A percentile compares a stretch with the other conserved stretches of the same genome.
Conservation (phyloP, 352 stramenopile genomes). For the Salisapilia sapeloensis region DNA sequence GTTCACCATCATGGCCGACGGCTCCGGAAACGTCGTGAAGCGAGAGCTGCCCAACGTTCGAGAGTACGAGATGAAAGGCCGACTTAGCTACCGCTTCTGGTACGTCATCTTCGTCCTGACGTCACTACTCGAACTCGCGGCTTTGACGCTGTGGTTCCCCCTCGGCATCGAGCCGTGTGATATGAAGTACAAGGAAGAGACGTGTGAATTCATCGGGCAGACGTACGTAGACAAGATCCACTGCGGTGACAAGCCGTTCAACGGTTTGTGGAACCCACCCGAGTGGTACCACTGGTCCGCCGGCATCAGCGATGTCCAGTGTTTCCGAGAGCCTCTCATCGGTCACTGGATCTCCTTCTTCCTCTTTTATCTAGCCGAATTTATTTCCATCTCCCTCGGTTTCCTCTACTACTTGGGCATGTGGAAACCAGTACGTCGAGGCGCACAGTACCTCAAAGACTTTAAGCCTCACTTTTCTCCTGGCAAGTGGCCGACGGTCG, state of each 20-base stretch:
- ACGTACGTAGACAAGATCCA: constrained; percentile 19
- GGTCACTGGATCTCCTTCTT: constrained; percentile 58
- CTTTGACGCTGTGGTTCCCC: constrained; percentile 28
- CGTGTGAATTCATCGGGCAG: constrained; percentile 37
- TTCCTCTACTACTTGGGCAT: constrained; percentile 64
- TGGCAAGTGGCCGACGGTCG: constrained; percentile 57
- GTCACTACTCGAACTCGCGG: constrained; percentile 30
- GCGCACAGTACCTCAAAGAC: constrained; percentile 40
- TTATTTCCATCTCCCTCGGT: constrained; percentile 51
- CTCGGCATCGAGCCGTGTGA: constrained; percentile 50
- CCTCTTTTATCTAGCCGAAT: constrained; percentile 49
- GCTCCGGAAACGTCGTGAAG: constrained; percentile 57
- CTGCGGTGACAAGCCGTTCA: constrained; percentile 43
- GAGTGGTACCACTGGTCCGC: constrained; percentile 48
- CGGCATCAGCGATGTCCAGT: constrained; percentile 35
- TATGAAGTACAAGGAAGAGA: constrained; percentile 26
- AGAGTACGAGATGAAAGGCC: constrained; percentile 62
- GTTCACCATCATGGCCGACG: constrained; percentile 53
- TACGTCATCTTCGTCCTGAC: constrained; percentile 61
- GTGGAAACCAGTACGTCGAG: constrained; percentile 61
- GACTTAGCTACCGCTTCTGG: constrained; percentile 45
- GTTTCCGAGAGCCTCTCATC: constrained; percentile 37
- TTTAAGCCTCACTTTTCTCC: constrained; percentile 54
- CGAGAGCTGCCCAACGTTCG: constrained; percentile 64
- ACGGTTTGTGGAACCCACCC: constrained; percentile 49